A percentile compares a stretch with the other conserved stretches of the same genome.
Conservation (phyloP, 352 stramenopile genomes). For the Phytophthora aleatoria region DNA sequence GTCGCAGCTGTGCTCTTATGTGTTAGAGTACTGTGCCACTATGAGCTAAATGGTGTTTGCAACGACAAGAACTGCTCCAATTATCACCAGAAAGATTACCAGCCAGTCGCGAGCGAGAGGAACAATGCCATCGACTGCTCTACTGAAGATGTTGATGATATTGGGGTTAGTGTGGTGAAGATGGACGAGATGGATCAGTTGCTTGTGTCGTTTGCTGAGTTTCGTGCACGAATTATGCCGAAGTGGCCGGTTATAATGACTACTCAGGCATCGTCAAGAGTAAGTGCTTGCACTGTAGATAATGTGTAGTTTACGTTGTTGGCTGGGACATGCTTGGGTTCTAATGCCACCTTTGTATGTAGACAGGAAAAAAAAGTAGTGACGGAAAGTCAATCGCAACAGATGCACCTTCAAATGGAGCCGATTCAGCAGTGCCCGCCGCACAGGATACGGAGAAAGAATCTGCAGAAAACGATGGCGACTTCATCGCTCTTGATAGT, state of each 20-base stretch:
- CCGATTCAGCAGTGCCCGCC: background rate
- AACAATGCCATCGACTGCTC: background rate
- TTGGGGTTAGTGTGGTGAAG: conserved; percentile 15
- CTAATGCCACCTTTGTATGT: conserved; percentile 1
- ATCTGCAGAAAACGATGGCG: background rate
- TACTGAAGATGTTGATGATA: conserved; percentile 12
- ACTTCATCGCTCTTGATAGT: conserved; percentile 32
- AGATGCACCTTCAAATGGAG: background rate
- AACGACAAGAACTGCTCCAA: conserved; percentile 75
- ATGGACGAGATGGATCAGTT: conserved; percentile 37
- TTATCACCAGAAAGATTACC: conserved; percentile 69
- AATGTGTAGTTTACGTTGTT: background rate
- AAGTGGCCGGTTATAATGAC: conserved; percentile 57
- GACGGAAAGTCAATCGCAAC: background rate
- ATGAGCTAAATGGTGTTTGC: conserved; percentile 75
- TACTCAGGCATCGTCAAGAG: conserved; percentile 11
- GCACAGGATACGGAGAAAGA: conserved; percentile 1
- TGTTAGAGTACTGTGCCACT: conserved; percentile 69
- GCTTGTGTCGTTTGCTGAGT: conserved; percentile 44
- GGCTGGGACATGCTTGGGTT: background rate
- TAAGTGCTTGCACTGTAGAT: conserved; percentile 12
- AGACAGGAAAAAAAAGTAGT: conserved; percentile 15
- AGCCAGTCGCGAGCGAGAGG: background rate
- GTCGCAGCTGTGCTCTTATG: background rate
- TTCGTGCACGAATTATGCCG: conserved; percentile 35